phyloP scores from a whole-genome alignment of 805 yeast genomes.

The Cyberlindnera maritima region DNA sequence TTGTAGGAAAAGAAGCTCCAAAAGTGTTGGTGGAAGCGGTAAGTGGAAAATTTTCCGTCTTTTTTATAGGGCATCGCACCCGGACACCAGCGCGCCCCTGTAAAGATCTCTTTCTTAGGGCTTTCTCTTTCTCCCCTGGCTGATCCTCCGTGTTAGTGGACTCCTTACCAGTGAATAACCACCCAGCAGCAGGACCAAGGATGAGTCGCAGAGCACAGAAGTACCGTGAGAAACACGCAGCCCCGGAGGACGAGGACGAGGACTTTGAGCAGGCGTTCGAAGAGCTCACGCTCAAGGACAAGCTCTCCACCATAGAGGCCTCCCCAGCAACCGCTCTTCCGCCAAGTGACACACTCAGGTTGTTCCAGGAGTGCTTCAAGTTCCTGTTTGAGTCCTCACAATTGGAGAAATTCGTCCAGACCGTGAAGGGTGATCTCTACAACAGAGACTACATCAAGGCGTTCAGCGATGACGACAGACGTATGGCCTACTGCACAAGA shows the following conservation, averaged over 20 bases:
- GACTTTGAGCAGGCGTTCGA: neutral
- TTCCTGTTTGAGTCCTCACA: constrained; percentile 22
- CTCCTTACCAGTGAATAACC: too few relatives aligned
- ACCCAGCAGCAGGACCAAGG: too few relatives aligned
- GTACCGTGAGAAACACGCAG: constrained; percentile 14
- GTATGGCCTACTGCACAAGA: constrained; percentile 75
- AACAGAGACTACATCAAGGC: constrained; percentile 71
- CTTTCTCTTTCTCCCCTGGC: neutral
- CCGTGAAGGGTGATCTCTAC: constrained; percentile 65
- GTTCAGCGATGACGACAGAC: constrained; percentile 57
- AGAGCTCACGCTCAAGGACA: constrained; percentile 4
- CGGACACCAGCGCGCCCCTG: constrained; percentile 10
- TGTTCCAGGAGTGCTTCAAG: constrained; percentile 24
- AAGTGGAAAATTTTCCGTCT: constrained; percentile 12
- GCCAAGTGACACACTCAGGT: constrained; percentile 22
- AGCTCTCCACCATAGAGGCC: constrained; percentile 18
- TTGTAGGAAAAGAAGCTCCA: constrained; percentile 3
- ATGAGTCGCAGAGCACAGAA: constrained; percentile 27
- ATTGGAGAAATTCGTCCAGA: constrained; percentile 48
- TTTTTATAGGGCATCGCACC: constrained; percentile 8
- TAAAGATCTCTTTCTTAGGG: neutral
- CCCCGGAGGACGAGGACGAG: constrained; percentile 6
- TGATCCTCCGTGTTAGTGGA: too few relatives aligned
- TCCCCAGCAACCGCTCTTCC: constrained; percentile 20
- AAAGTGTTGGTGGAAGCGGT: neutral